Base-by-base conservation (phyloP, 1,139 yeast species). In the Meyerozyma guilliermondii region DNA sequence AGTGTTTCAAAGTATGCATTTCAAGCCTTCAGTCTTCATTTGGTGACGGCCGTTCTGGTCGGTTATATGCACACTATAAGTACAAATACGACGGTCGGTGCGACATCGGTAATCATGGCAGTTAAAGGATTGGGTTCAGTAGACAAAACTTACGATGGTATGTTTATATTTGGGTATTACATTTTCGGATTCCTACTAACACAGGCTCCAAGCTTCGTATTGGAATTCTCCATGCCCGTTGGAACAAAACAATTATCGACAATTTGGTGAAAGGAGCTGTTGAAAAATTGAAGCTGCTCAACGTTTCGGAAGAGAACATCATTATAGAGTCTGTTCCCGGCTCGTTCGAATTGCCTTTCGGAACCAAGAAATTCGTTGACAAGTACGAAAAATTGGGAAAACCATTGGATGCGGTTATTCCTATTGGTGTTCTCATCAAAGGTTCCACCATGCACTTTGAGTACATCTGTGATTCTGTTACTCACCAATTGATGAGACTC, bases 391-490 rank as follows among this genome's bases (percentile, higher is more conserved):
- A 59, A 42, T 54, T 62, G 45, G 76, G 74, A 39, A 62, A 68
- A 46, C 79, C 81, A 24, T 71, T 85, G 49, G 97, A 92, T 60
- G 96, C 94, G 4, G 78, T 91, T 40, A 87, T 92, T 50, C 92
- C 98, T 42, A 89, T 92, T 54, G 98, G 98, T 44, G 92, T 87
- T 33, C 75, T 92, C 57, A 91, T 92, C 68, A 92, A 92, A 70
- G 98, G 98, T 44, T 83, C 91, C 38, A 92, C 98, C 39, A 89
- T 89, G 96, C 98, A 92, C 69, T 92, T 92, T 59, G 98, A 92
- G 67, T 92, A 91, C 69, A 92, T 92, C 54, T 86, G 96, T 61
- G 98, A 92, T 49, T 71, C 96, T 2, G 89, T 86, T 28, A 83
- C 97, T 11, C 81, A 84, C 52, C 94, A 87, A 44, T 70, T 92